These are phyloP conservation scores for Fennellomyces sp. DNA, from an alignment of 371 early-diverging fungal genomes.

Conservation along the genomic window DNA sequence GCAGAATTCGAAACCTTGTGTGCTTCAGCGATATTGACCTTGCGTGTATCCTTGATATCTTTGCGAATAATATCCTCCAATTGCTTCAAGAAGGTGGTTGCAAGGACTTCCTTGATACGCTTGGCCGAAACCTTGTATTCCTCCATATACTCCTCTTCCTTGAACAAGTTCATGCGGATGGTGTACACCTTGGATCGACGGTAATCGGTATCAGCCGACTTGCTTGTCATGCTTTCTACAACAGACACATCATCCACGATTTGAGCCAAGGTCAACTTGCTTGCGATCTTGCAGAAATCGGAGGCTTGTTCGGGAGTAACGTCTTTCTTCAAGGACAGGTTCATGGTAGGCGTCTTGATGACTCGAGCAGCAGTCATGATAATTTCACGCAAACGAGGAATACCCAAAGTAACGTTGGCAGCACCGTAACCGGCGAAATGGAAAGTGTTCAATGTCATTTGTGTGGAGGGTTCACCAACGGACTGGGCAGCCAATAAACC, in stretches of 20 bases:
- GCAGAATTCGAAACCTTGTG: constrained; percentile 30
- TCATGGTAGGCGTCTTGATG: constrained; percentile 97
- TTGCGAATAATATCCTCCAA: constrained; percentile 69
- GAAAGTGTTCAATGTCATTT: constrained; percentile 99
- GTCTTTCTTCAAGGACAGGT: constrained; percentile 74
- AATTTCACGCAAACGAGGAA: constrained; percentile 99
- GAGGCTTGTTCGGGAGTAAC: constrained; percentile 63
- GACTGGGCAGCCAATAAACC: constrained; percentile 99
- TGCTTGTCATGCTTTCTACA: constrained; percentile 59
- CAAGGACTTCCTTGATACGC: constrained; percentile 77
- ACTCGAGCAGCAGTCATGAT: constrained; percentile 98
- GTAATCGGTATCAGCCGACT: constrained; percentile 51
- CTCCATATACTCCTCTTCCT: constrained; percentile 70
- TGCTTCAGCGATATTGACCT: constrained; percentile 43
- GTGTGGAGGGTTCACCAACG: constrained; percentile 99
- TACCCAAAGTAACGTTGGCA: constrained; percentile 99
- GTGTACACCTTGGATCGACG: constrained; percentile 72
- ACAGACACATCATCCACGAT: constrained; percentile 84
- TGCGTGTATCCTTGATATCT: constrained; percentile 67
- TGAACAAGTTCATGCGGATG: constrained; percentile 85
- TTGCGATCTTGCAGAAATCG: constrained; percentile 66
- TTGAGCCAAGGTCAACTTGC: constrained; percentile 77
- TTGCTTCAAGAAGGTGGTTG: constrained; percentile 67
- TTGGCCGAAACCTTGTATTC: constrained; percentile 77
- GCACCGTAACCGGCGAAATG: constrained; percentile 99